Conservation (phyloP, 495 filamentous ascomycete genomes). For the Aspergillus panamensis region DNA sequence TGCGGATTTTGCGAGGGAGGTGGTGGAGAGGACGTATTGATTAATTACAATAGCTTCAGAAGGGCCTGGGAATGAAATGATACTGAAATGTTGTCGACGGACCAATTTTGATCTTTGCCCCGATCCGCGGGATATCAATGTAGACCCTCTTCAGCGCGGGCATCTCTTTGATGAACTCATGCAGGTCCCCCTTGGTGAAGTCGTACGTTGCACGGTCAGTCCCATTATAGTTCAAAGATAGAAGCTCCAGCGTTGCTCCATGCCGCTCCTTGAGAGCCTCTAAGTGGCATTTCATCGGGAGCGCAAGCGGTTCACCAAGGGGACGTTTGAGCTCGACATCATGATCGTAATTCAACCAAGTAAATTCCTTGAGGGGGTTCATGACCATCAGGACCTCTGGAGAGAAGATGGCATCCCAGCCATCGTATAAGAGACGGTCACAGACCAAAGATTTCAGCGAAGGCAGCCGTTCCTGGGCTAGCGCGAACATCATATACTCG, state of each 20-base stretch:
- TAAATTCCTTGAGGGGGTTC: not conserved
- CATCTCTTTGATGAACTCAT: not conserved
- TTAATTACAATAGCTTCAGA: not conserved
- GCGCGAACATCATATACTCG: not conserved
- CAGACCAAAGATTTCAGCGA: not conserved
- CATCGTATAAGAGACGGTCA: not conserved
- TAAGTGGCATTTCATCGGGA: not conserved
- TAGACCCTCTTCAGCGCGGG: not conserved
- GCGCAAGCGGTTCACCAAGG: not conserved
- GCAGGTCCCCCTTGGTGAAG: not conserved
- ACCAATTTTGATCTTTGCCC: not conserved
- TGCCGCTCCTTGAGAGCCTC: not conserved
- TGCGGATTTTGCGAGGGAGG: constrained; percentile 80
- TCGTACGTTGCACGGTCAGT: not conserved
- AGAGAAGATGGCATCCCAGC: not conserved
- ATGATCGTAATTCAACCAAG: not conserved
- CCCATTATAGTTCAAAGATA: not conserved
- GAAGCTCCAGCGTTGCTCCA: not conserved
- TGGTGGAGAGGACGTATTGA: constrained; percentile 74
- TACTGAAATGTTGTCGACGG: not conserved
- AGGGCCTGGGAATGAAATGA: not conserved
- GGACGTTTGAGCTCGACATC: not conserved
- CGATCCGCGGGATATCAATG: not conserved
- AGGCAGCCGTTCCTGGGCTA: not conserved
- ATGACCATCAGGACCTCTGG: not conserved